These are phyloP conservation scores for Cyberlindnera amylophila DNA, from an alignment of 805 yeast species.

Conservation along the genomic window DNA sequence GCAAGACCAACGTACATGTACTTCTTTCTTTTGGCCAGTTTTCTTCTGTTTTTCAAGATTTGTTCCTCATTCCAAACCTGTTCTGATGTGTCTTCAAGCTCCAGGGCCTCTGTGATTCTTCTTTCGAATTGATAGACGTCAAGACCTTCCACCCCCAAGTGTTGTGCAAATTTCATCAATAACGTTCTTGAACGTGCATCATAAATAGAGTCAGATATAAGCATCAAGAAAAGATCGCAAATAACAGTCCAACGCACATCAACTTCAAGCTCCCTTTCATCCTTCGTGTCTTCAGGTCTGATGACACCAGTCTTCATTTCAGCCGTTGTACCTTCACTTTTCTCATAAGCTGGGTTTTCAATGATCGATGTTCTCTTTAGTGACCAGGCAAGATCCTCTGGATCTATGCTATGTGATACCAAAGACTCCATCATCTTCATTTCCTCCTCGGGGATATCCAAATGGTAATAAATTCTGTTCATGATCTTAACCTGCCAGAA, in stretches of 20 bases:
- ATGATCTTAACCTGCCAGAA: conserved; percentile 79
- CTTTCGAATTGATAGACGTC: conserved; percentile 89
- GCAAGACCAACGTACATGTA: conserved; percentile 90
- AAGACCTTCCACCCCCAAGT: conserved; percentile 52
- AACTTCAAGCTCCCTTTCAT: conserved; percentile 44
- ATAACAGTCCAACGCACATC: conserved; percentile 92
- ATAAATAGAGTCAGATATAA: conserved; percentile 79
- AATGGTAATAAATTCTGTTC: conserved; percentile 70
- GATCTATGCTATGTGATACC: conserved; percentile 77
- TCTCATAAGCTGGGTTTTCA: conserved; percentile 43
- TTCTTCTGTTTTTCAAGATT: conserved; percentile 68
- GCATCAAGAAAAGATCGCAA: conserved; percentile 81
- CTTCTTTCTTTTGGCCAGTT: conserved; percentile 59
- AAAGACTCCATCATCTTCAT: conserved; percentile 81
- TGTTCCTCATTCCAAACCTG: conserved; percentile 72
- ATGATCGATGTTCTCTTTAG: conserved; percentile 49
- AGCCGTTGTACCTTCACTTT: conserved; percentile 12
- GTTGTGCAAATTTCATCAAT: conserved; percentile 62
- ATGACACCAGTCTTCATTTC: conserved; percentile 3
- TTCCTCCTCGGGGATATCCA: conserved; percentile 76
- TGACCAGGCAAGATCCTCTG: conserved; percentile 64
- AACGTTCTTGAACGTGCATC: conserved; percentile 86
- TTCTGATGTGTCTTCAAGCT: conserved; percentile 78
- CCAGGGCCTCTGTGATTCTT: conserved; percentile 84
- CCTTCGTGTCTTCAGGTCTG: conserved; percentile 21